phyloP scores from a whole-genome alignment of 768 basidiomycete genomes.

The Sporobolomyces phaffii region DNA sequence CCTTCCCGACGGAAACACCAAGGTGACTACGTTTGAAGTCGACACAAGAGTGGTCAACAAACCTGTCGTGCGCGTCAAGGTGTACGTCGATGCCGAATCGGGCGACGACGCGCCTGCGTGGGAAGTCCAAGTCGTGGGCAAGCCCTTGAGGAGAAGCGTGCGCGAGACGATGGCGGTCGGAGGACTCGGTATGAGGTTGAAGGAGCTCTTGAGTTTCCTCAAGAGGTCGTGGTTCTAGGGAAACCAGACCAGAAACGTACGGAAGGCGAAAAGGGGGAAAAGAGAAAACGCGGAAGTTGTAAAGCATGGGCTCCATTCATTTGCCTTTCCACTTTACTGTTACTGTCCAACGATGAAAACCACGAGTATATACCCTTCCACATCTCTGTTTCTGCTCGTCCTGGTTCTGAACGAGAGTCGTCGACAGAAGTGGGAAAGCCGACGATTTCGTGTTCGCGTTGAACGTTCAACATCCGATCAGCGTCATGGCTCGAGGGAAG shows the following conservation, averaged over 20 bases:
- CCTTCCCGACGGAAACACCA: constrained; percentile 60
- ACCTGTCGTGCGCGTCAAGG: constrained; percentile 57
- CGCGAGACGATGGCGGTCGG: constrained; percentile 20
- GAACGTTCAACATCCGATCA: no score
- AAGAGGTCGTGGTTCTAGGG: constrained; percentile 21
- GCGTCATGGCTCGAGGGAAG: constrained; percentile 17
- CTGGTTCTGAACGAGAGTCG: no score
- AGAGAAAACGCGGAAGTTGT: not conserved
- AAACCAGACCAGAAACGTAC: no score
- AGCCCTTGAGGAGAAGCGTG: constrained; percentile 27
- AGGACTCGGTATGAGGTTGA: constrained; percentile 28
- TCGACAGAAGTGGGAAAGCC: no score
- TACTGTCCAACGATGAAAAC: no score
- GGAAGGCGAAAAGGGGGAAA: no score
- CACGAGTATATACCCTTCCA: not conserved
- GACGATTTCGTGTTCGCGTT: no score
- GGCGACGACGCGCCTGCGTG: constrained; percentile 48
- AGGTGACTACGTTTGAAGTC: constrained; percentile 66
- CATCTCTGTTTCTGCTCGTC: no score
- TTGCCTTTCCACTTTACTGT: no score
- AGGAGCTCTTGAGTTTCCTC: constrained; percentile 39
- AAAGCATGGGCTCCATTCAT: no score
- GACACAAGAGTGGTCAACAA: constrained; percentile 56
- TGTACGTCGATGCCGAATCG: constrained; percentile 57
- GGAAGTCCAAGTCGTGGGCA: constrained; percentile 39